A percentile compares a stretch with the other conserved stretches of the same genome.
These are phyloP conservation scores for Apodospora peruviana DNA, from an alignment of 495 filamentous ascomycete species.

Conservation along the genomic window DNA sequence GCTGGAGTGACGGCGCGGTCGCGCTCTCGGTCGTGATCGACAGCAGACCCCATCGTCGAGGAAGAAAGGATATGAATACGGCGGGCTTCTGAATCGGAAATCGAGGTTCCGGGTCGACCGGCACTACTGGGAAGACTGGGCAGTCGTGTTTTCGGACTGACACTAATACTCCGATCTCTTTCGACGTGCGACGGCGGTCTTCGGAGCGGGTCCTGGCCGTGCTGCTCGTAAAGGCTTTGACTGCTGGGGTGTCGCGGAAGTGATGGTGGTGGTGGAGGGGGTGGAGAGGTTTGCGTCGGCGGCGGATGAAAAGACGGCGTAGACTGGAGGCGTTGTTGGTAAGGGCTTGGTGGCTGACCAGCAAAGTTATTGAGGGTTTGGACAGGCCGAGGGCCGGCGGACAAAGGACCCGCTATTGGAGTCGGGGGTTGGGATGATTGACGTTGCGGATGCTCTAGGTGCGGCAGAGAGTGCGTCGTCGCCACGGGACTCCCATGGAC, in stretches of 20 bases:
- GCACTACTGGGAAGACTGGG: conserved; percentile 45
- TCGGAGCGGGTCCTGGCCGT: conserved; percentile 26
- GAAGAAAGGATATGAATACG: conserved; percentile 25
- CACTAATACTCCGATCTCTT: conserved; percentile 55
- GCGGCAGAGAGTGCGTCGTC: conserved; percentile 35
- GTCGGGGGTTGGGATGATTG: conserved; percentile 52
- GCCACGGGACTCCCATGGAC: conserved; percentile 51
- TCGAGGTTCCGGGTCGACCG: conserved; percentile 33
- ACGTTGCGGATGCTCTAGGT: conserved; percentile 38
- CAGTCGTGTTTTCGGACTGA: conserved; percentile 59
- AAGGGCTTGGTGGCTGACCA: conserved; percentile 45
- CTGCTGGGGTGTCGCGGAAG: conserved; percentile 43
- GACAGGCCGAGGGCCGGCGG: conserved; percentile 31
- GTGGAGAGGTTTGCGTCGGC: conserved; percentile 26
- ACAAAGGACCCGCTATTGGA: conserved; percentile 47
- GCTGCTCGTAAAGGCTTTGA: conserved; percentile 36
- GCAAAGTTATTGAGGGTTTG: conserved; percentile 15
- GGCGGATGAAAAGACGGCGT: conserved; percentile 26
- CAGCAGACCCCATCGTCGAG: conserved; percentile 17
- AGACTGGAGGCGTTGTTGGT: conserved; percentile 44
- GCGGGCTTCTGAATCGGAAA: conserved; percentile 36
- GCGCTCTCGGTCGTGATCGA: conserved; percentile 22
- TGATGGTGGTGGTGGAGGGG: conserved; percentile 34
- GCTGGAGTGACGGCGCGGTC: conserved; percentile 32
- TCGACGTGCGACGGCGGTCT: conserved; percentile 41